Percentiles rank a stretch among this genome's conserved stretches.
These are phyloP conservation scores for Colletotrichum lindemuthianum DNA, from an alignment of 2,329 filamentous ascomycete genomes.

Conservation along the genomic window DNA sequence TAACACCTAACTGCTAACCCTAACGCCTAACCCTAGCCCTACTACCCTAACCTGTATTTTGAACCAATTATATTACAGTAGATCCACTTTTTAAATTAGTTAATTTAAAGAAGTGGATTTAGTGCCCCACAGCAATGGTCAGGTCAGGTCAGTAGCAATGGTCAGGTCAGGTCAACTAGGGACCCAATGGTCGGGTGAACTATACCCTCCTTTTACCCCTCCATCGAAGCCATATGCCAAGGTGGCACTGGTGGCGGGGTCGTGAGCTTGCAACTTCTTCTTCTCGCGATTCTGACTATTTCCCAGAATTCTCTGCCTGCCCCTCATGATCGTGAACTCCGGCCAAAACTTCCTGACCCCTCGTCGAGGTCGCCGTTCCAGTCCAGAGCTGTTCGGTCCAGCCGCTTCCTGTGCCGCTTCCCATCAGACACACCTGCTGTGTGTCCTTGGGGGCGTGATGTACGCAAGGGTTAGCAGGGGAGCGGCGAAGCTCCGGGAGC, in stretches of 20 bases:
- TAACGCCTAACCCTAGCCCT: no score
- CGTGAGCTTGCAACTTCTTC: slow-evolving; percentile 14
- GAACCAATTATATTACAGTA: no score
- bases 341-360: not conserved
- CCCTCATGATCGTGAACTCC: slow-evolving; percentile 23
- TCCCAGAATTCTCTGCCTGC: not conserved
- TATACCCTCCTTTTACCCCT: not conserved
- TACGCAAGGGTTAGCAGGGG: slow-evolving; percentile 14
- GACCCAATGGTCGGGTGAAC: no score
- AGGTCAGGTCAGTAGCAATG: no score
- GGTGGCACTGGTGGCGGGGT: slow-evolving; percentile 3
- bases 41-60: no score
- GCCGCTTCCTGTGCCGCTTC: not conserved
- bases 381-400: not conserved
- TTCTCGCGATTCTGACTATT: not conserved
- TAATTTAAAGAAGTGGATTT: no score
- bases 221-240: slow-evolving; percentile 1
- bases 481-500: not conserved
- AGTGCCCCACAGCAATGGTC: no score
- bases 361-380: not conserved
- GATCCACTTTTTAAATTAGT: no score
- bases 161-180: no score
- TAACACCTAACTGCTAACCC: no score
- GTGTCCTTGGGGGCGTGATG: slow-evolving; percentile 13
- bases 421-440: slow-evolving; percentile 5